Evolutionary conservation across 2,329 filamentous ascomycete genomes (phyloP), one percentile per base, ranked within the genome.

Genomic region (Xylariaceae sp.): DNA sequence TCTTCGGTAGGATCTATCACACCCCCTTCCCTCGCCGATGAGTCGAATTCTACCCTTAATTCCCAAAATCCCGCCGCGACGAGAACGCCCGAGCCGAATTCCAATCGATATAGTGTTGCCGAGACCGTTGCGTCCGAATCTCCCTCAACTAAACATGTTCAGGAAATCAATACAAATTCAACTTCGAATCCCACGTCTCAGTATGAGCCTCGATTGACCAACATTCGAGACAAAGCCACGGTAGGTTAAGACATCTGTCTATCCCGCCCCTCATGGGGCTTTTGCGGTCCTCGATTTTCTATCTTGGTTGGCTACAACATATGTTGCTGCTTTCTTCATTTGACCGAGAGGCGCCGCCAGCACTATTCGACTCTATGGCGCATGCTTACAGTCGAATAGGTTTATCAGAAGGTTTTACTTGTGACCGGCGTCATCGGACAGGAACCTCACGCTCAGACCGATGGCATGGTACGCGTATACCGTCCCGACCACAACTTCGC

Each of bases 401-500:
- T 95, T 17, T 90, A 96, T 71, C 92, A 97, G 78, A 97, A 96
- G 72, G 83, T 95, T 7, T 80, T 97, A 17, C 82, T 94, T 23
- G 80, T 97, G 51, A 85, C 88, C 68, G 93, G 93, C 54, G 86
- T 89, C 53, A 88, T 96, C 66, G 91, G 89, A 60, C 90, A 96
- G 64, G 78, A 85, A 30, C 76, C 80, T 39, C 55, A 64, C 15
- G 51, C 57, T n/a, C 83, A 84, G 70, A 75, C 95, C 61, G 91
- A 96, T 70, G 94, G 94, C 65, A 88, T 78, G 35, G 70, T 97
- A 54, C 91, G 87, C 2, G 83, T 97, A 62, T 88, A 82, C 69
- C 89, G 94, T 69, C 83, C 92, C 66, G 89, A 96, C 73, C 91
- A 96, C 72, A 85, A 78, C 62, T 96, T 97, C 72, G 92, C 93